phyloP scores from a whole-genome alignment of 352 stramenopile genomes.

The Phytophthora sp. region DNA sequence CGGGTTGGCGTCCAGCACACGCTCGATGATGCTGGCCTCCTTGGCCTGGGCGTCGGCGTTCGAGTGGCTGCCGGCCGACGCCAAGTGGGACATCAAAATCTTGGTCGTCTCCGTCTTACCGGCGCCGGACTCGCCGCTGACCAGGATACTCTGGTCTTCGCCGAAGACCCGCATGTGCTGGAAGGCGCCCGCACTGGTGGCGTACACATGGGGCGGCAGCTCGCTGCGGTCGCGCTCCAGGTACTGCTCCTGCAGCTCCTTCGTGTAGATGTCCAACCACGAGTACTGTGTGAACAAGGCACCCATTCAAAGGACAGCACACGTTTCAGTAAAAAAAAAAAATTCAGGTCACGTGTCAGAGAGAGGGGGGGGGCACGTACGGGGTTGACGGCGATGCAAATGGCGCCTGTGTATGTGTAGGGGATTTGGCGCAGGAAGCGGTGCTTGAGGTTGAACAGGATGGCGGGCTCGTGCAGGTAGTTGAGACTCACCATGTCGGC shows the following conservation, averaged over 20 bases:
- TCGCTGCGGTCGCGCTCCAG: slow-evolving; percentile 71
- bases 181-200: slow-evolving; percentile 75
- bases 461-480: slow-evolving; percentile 92
- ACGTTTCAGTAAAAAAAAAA: background rate
- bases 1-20: slow-evolving; percentile 83
- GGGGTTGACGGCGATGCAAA: slow-evolving; percentile 98
- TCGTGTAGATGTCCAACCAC: slow-evolving; percentile 91
- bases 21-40: slow-evolving; percentile 82
- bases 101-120: slow-evolving; percentile 97
- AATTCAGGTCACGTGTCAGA: background rate
- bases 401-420: slow-evolving; percentile 97
- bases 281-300: too few relatives aligned
- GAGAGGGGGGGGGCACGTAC: slow-evolving; percentile 54
- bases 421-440: slow-evolving; percentile 90
- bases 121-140: slow-evolving; percentile 90
- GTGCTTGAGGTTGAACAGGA: slow-evolving; percentile 92
- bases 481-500: slow-evolving; percentile 90
- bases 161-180: slow-evolving; percentile 86
- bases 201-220: slow-evolving; percentile 84
- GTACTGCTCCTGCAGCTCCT: slow-evolving; percentile 83
- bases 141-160: slow-evolving; percentile 84
- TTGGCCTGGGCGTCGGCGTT: slow-evolving; percentile 28
- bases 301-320: slow-evolving; percentile 5
- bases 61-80: slow-evolving; percentile 55
- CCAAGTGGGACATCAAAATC: slow-evolving; percentile 96